phyloP scores from a whole-genome alignment of 2,329 filamentous ascomycete genomes.

The Arachnopeziza araneosa region DNA sequence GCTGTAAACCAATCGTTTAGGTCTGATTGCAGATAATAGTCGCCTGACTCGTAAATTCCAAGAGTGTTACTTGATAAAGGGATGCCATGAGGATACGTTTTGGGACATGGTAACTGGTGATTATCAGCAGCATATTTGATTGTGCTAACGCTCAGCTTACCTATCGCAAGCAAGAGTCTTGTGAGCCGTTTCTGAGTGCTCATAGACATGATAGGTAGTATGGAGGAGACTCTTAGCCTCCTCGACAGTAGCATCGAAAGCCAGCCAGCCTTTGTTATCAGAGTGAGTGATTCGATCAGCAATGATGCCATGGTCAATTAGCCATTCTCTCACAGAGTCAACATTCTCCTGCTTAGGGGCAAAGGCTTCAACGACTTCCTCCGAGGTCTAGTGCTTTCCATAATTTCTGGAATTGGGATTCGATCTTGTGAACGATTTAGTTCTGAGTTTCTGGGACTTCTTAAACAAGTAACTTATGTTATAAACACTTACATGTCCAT shows the following conservation, averaged over 20 bases:
- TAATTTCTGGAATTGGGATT: conserved; percentile 16
- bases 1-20: conserved; percentile 12
- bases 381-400: conserved; percentile 31
- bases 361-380: conserved; percentile 31
- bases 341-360: conserved; percentile 29
- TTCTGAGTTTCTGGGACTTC: not conserved
- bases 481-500: conserved; percentile 26
- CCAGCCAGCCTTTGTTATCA: conserved; percentile 35
- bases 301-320: conserved; percentile 10
- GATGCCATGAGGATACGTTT: not conserved
- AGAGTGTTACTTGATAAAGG: conserved; percentile 13
- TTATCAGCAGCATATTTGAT: not conserved
- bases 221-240: not conserved
- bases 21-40: conserved; percentile 15
- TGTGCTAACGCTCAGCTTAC: not conserved
- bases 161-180: not conserved
- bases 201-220: not conserved
- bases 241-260: conserved; percentile 31
- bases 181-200: not conserved
- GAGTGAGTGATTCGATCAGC: not conserved
- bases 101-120: conserved; percentile 17
- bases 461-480: not conserved
- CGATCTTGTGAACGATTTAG: not conserved
- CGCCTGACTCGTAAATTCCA: conserved; percentile 14
- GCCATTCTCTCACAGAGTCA: conserved; percentile 31